Evolutionary conservation across 2,329 filamentous ascomycete species (phyloP), one percentile per base, ranked within the genome.

Genomic region (Exophiala phaeomuriformis): DNA sequence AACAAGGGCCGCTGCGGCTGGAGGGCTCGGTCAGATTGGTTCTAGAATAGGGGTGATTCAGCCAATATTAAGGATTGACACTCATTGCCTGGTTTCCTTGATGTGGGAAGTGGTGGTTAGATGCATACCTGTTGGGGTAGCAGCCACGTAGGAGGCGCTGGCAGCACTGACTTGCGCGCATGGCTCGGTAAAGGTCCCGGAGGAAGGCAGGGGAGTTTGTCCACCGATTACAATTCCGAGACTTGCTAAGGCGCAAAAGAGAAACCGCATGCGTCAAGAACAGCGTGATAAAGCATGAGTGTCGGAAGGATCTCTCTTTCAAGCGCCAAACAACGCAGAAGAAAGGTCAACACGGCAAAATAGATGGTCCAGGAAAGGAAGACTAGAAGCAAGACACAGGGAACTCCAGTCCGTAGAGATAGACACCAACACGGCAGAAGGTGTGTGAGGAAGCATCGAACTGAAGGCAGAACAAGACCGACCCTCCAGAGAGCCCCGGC

Each of bases 151-250:
- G 2, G 53, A 52, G 10, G 50, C 50, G 29, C 44, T 47, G 8
- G 43, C 29, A 27, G 46, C 48, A 37, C 49, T 52, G 44, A 50
- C 53, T 30, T 12, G 40, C 9, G 50, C 53, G 46, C 53, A 56
- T 53, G 53, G 49, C 35, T 56, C 49, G 9, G 12, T 3, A 6
- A 43, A 33, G 10, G 43, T 39, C 35, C 36, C 19, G 19, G 43
- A 46, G 5, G 37, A 10, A 3, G 3, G 28, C 10, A 39, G 31
- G 2, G 45, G 51, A 27, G 37, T 47, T 37, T 35, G 44, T 37
- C 32, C 9, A 19, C 28, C 42, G 12, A 3, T 31, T 7, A 32
- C 44, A 28, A 27, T 37, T 36, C 31, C 44, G 12, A 47, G 44
- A 37, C 44, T 12, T 37, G 31, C 44, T 47, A 47, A n/a, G 44